Evolutionary conservation across 2,329 filamentous ascomycete genomes (phyloP).

Genomic region (Aspergillus sp.): DNA sequence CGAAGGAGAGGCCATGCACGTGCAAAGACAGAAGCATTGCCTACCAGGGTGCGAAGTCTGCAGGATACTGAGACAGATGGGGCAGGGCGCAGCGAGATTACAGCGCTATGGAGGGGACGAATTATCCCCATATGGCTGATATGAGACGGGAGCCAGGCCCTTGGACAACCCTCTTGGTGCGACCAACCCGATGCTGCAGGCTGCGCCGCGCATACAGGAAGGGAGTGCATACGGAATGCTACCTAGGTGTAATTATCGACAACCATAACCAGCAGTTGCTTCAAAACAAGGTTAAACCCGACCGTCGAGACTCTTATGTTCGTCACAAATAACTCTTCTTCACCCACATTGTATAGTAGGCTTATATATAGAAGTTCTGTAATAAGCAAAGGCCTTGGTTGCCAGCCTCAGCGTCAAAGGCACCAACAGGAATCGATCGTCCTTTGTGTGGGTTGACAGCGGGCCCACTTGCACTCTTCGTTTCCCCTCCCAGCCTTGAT

Average conservation of each 20-base stretch:
- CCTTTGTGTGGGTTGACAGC: not conserved
- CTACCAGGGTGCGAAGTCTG: conserved; percentile 50
- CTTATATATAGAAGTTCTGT: not conserved
- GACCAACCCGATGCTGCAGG: not conserved
- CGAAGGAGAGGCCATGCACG: conserved; percentile 49
- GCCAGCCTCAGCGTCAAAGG: conserved; percentile 9
- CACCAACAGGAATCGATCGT: not conserved
- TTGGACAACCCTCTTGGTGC: not conserved
- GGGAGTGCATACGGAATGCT: not conserved
- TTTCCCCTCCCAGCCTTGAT: not conserved
- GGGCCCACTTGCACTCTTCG: not conserved
- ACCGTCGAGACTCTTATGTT: not conserved
- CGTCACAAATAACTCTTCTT: not conserved
- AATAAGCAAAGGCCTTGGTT: not conserved
- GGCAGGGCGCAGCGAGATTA: not conserved
- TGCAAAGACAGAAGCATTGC: conserved; percentile 62
- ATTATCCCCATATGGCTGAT: conserved; percentile 11
- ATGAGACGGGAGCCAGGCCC: not conserved
- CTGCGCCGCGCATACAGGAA: not conserved
- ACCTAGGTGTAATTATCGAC: not conserved
- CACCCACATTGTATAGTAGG: not conserved
- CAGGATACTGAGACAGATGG: not conserved
- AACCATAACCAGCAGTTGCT: not conserved
- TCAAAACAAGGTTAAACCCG: not conserved
- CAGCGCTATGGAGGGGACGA: conserved; percentile 1